Conservation (phyloP, 2,329 filamentous ascomycete genomes). For the Fusarium sp. region DNA sequence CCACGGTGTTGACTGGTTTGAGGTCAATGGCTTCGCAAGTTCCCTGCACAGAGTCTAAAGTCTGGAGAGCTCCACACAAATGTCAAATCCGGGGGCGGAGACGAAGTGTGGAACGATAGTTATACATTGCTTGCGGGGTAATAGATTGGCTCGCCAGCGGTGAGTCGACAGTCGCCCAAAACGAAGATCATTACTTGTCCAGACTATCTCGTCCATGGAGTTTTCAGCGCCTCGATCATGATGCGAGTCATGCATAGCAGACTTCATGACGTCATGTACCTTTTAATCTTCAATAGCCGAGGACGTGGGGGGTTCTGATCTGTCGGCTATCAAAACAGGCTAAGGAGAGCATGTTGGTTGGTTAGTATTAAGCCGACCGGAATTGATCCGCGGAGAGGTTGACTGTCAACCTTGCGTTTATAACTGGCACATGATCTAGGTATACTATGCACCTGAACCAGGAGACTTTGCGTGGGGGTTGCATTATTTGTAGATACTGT, state of each 20-base stretch:
- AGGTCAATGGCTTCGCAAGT: neutral
- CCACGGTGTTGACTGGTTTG: too few species aligned
- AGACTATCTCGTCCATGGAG: neutral
- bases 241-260: conserved; percentile 1
- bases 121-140: neutral
- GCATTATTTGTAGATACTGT: too few species aligned
- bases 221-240: neutral
- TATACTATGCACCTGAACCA: neutral
- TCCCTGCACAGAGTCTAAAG: neutral
- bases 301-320: conserved; percentile 4
- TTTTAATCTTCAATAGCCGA: neutral
- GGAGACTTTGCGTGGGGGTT: conserved; percentile 12
- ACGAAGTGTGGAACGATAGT: neutral
- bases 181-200: neutral
- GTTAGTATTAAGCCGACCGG: neutral
- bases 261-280: neutral
- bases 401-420: conserved; percentile 14
- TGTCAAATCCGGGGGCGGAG: conserved; percentile 12
- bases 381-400: neutral
- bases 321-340: neutral
- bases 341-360: neutral
- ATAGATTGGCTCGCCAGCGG: neutral
- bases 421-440: neutral
- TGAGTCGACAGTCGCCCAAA: neutral
- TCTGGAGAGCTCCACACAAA: conserved; percentile 8